phyloP scores from a whole-genome alignment of 148 eudicot species.

The Cornus controversa region DNA sequence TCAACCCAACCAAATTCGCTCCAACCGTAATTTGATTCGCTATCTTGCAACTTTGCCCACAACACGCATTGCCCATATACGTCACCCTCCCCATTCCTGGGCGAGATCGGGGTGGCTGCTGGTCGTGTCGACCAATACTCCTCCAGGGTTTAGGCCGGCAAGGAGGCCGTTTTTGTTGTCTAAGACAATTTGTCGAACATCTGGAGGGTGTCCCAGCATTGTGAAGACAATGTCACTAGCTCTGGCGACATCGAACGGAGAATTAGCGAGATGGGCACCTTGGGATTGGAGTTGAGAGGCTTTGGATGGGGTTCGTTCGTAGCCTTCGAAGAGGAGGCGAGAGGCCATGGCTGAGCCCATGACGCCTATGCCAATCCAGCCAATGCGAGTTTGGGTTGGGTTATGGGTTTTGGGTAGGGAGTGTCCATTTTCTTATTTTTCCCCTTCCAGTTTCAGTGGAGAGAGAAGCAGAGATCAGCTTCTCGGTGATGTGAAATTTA shows the following conservation, averaged over 20 bases:
- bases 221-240: slow-evolving; percentile 64
- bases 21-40: slow-evolving; percentile 84
- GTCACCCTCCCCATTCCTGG: slow-evolving; percentile 54
- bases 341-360: slow-evolving; percentile 89
- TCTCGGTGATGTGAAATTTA: not conserved
- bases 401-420: slow-evolving; percentile 51
- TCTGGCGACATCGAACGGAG: slow-evolving; percentile 45
- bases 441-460: not conserved
- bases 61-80: slow-evolving; percentile 60
- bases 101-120: slow-evolving; percentile 61
- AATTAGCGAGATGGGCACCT: slow-evolving; percentile 57
- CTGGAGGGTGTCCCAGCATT: slow-evolving; percentile 88
- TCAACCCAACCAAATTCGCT: slow-evolving; percentile 70
- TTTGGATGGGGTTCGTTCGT: slow-evolving; percentile 72
- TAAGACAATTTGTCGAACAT: slow-evolving; percentile 66
- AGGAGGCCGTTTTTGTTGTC: slow-evolving; percentile 30
- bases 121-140: slow-evolving; percentile 70
- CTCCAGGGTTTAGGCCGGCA: slow-evolving; percentile 36
- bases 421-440: slow-evolving; percentile 12
- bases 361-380: slow-evolving; percentile 89
- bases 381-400: slow-evolving; percentile 51
- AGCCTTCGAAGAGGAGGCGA: slow-evolving; percentile 71
- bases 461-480: not conserved
- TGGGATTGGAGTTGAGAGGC: slow-evolving; percentile 50
- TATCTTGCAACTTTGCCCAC: slow-evolving; percentile 79